Evolutionary conservation across 1,139 yeast species (phyloP), one percentile per base, ranked within the genome.

Genomic region (Suhomyces ambrosiae): DNA sequence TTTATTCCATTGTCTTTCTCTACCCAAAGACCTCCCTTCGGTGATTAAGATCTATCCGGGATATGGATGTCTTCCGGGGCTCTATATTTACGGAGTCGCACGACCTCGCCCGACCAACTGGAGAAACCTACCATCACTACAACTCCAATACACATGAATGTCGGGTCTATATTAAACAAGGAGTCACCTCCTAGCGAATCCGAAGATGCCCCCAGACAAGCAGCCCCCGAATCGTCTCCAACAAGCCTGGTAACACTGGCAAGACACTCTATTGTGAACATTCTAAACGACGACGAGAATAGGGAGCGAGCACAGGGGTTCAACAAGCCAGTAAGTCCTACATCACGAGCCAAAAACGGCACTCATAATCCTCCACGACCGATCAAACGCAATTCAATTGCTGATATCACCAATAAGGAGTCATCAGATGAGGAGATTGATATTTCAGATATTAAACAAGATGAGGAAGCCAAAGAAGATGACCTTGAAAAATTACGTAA

Each of bases 121-220:
- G n/a, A n/a, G n/a, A n/a, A n/a, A 18, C 21, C 7, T 8, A 18
- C 21, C 5, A 8, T 24, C 16, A 10, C 16, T 7, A 2, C 19
- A 5, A 28, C 24, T 11, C 3, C 13, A 23, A 21, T n/a, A n/a
- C n/a, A n/a, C 29, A 71, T 71, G 77, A 71, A 71, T 52, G 76
- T 71, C 26, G 76, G 76, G 14, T 70, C 76, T 8, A 70, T 71
- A 30, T 56, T 71, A 25, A 71, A 70, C 49, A 64, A 68, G 43
- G 76, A 71, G 42, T 55, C 68, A 21, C 71, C 74, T 1, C 60
- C 65, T 9, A 60, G 59, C 32, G 61, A 58, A 32, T 45, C 46
- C 18, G 66, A 58, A 10, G 44, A 36, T 8, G 12, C 32, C 19
- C 14, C 63, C 10, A 60, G 58, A 30, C 60, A 57, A 28, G 44